Evolutionary conservation across 176 grass and related monocot species (phyloP).

Genomic region (Pontederia crassipes): DNA sequence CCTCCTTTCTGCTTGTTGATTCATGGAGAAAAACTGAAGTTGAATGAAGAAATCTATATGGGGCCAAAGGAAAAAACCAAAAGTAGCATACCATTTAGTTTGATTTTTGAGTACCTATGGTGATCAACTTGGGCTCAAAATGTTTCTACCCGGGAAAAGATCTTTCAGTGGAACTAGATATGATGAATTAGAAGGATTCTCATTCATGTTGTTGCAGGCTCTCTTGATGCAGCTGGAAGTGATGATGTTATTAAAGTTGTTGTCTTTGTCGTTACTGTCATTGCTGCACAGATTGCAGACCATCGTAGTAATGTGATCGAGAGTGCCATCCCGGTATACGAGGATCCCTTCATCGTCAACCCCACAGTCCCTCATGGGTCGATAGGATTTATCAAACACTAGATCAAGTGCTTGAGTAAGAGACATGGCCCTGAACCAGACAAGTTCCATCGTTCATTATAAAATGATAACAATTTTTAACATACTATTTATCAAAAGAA

Average conservation of each 20-base stretch:
- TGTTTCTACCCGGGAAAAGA: conserved; percentile 33
- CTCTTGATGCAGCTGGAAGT: conserved; percentile 40
- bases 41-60: too few relatives aligned
- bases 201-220: conserved; percentile 17
- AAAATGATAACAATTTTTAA: too few relatives aligned
- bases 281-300: conserved; percentile 25
- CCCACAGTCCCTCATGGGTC: conserved; percentile 58
- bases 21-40: too few relatives aligned
- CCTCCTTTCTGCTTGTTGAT: too few relatives aligned
- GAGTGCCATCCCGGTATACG: conserved; percentile 73
- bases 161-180: conserved; percentile 42
- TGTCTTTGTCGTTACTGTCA: not conserved
- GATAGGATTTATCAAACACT: conserved; percentile 56
- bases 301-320: conserved; percentile 47
- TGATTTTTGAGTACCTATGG: not conserved
- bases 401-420: conserved; percentile 48
- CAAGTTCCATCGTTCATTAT: not conserved
- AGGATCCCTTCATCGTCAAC: conserved; percentile 63
- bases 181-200: conserved; percentile 16
- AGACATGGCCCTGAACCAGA: conserved; percentile 49
- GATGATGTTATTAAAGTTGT: conserved; percentile 18
- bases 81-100: not conserved
- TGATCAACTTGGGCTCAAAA: conserved; percentile 14
- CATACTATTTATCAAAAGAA: too few relatives aligned
- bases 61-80: too few relatives aligned